phyloP scores from a whole-genome alignment of 768 basidiomycete species.

The Lentinula sp. region DNA sequence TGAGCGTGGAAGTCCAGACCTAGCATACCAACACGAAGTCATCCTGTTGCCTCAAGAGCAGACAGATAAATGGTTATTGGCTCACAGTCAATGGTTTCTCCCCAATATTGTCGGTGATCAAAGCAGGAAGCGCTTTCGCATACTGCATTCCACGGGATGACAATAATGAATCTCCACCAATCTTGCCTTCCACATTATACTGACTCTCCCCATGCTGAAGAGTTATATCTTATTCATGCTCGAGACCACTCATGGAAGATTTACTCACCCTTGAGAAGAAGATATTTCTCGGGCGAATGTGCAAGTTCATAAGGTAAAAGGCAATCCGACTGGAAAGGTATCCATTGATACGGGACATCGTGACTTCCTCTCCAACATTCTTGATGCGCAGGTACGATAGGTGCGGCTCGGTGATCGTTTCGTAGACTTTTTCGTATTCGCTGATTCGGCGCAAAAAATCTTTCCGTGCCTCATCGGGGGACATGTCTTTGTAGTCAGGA shows the following conservation, averaged over 20 bases:
- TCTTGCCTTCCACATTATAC: slow-evolving; percentile 93
- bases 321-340: slow-evolving; percentile 96
- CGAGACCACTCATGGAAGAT: slow-evolving; percentile 8
- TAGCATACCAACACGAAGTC: slow-evolving; percentile 19
- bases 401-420: slow-evolving; percentile 88
- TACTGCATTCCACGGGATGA: slow-evolving; percentile 84
- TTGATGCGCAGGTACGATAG: slow-evolving; percentile 88
- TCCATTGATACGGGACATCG: slow-evolving; percentile 81
- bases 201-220: slow-evolving; percentile 94
- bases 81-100: slow-evolving; percentile 79
- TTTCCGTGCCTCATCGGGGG: slow-evolving; percentile 74
- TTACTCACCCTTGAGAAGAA: slow-evolving; percentile 84
- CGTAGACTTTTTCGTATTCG: slow-evolving; percentile 92
- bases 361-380: slow-evolving; percentile 90
- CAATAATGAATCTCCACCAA: slow-evolving; percentile 92
- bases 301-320: slow-evolving; percentile 97
- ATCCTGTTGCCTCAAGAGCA: not conserved
- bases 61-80: slow-evolving; percentile 1
- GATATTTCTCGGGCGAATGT: slow-evolving; percentile 93
- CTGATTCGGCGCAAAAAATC: slow-evolving; percentile 91
- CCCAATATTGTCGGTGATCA: slow-evolving; percentile 89
- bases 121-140: slow-evolving; percentile 74
- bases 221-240: not conserved
- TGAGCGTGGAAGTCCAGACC: slow-evolving; percentile 99
- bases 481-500: slow-evolving; percentile 93